Evolutionary conservation across 2,329 filamentous ascomycete species (phyloP).

Genomic region (Gyromitra esculenta): DNA sequence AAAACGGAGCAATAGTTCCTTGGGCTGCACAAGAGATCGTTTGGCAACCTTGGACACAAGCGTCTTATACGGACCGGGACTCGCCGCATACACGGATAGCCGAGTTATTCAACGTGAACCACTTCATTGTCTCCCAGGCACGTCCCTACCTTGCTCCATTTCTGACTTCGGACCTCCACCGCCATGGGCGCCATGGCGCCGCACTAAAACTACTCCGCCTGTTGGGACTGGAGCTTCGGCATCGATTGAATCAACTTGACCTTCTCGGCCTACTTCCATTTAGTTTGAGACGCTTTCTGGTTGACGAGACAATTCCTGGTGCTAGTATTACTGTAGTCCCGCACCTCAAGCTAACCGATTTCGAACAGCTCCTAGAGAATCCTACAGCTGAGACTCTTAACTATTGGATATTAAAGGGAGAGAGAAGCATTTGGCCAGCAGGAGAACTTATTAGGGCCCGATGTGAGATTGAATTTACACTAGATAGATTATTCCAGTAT

Average conservation of each 20-base stretch:
- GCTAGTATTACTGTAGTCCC: constrained; percentile 84
- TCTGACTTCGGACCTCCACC: constrained; percentile 80
- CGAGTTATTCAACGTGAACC: constrained; percentile 90
- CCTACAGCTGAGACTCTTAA: constrained; percentile 79
- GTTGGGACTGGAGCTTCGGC: constrained; percentile 78
- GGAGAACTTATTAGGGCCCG: constrained; percentile 82
- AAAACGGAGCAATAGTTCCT: constrained; percentile 75
- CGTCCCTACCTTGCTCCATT: constrained; percentile 90
- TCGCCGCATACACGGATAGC: constrained; percentile 76
- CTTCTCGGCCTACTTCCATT: constrained; percentile 76
- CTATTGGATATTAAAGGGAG: constrained; percentile 86
- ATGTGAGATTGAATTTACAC: constrained; percentile 84
- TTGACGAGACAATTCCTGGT: constrained; percentile 83
- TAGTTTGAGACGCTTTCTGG: constrained; percentile 76
- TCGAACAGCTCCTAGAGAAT: constrained; percentile 81
- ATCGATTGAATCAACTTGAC: constrained; percentile 83
- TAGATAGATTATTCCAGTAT: constrained; percentile 85
- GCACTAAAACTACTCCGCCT: constrained; percentile 66
- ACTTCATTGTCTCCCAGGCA: constrained; percentile 93
- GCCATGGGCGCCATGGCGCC: constrained; percentile 60
- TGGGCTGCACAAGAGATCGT: constrained; percentile 74
- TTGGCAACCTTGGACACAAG: constrained; percentile 75
- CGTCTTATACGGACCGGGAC: constrained; percentile 71
- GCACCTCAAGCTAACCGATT: constrained; percentile 76
- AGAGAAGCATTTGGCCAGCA: constrained; percentile 90